Conservation (phyloP, 2,329 filamentous ascomycete species). For the Aspergillus brunneoviolaceus region DNA sequence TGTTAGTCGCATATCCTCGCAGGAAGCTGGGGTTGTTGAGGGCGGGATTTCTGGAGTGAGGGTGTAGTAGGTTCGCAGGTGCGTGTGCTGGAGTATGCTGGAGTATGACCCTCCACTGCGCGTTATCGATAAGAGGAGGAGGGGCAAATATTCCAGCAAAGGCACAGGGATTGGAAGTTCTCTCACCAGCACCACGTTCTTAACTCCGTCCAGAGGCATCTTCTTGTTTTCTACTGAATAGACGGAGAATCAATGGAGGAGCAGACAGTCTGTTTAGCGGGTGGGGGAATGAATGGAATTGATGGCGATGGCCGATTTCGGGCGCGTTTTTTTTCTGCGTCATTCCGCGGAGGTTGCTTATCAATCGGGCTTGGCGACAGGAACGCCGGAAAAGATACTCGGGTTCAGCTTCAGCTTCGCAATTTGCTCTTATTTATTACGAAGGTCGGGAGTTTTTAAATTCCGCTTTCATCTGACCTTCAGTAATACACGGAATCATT, state of each 20-base stretch:
- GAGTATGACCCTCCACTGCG: background rate
- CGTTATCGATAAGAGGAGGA: constrained; percentile 43
- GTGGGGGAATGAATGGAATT: constrained; percentile 4
- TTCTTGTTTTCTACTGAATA: constrained; percentile 6
- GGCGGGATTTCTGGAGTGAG: background rate
- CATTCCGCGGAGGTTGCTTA: constrained; percentile 28
- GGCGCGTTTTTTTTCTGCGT: constrained; percentile 22
- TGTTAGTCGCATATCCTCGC: constrained; percentile 5
- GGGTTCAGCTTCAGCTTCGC: too few species aligned
- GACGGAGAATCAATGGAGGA: constrained; percentile 1
- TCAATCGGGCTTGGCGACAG: constrained; percentile 19
- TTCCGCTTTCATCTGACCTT: too few species aligned
- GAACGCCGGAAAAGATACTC: too few species aligned
- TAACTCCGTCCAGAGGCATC: constrained; percentile 46
- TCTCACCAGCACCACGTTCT: constrained; percentile 45
- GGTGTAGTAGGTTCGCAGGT: too few species aligned
- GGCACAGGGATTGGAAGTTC: background rate
- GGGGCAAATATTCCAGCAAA: constrained; percentile 7
- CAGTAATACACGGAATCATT: background rate
- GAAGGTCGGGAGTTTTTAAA: too few species aligned
- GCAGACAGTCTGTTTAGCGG: background rate
- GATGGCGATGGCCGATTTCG: constrained; percentile 19
- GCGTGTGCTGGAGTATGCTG: background rate
- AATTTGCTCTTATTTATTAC: too few species aligned
- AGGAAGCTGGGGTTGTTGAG: background rate